A percentile compares a stretch with the other conserved stretches of the same genome.
Evolutionary conservation across 345 rosid species (phyloP).

Genomic region (Alliaria petiolata): DNA sequence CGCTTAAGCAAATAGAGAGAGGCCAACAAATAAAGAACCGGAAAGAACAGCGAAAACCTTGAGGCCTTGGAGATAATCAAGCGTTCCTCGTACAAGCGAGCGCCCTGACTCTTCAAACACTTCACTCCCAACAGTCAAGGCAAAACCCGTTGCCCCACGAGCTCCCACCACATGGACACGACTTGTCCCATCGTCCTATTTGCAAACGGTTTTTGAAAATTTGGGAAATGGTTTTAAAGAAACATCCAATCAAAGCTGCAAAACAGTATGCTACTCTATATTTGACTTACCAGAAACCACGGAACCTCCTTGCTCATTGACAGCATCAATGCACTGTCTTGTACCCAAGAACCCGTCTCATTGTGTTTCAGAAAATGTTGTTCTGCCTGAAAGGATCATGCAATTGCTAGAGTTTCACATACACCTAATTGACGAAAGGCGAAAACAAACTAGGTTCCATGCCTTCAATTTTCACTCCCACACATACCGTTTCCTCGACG

Average conservation of each 20-base stretch:
- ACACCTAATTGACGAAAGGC: neutral
- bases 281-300: slow-evolving; percentile 65
- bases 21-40: neutral
- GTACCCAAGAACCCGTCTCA: slow-evolving; percentile 98
- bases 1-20: slow-evolving; percentile 19
- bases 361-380: slow-evolving; percentile 90
- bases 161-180: slow-evolving; percentile 76
- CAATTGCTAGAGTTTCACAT: too few species aligned
- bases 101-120: slow-evolving; percentile 97
- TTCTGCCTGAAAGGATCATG: slow-evolving; percentile 58
- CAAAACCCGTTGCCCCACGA: slow-evolving; percentile 84
- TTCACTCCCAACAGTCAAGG: slow-evolving; percentile 77
- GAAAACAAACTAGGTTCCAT: neutral
- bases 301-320: slow-evolving; percentile 98
- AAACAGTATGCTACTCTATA: neutral
- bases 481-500: slow-evolving; percentile 73
- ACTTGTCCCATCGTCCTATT: slow-evolving; percentile 81
- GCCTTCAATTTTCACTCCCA: neutral
- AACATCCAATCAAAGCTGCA: slow-evolving; percentile 2
- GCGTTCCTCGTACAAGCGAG: slow-evolving; percentile 91
- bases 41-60: slow-evolving; percentile 46
- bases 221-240: neutral
- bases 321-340: slow-evolving; percentile 88
- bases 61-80: slow-evolving; percentile 92
- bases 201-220: neutral